Percentiles rank a stretch among this genome's conserved stretches.
Evolutionary conservation across 2,329 filamentous ascomycete species (phyloP).

Genomic region (Microsporum canis): DNA sequence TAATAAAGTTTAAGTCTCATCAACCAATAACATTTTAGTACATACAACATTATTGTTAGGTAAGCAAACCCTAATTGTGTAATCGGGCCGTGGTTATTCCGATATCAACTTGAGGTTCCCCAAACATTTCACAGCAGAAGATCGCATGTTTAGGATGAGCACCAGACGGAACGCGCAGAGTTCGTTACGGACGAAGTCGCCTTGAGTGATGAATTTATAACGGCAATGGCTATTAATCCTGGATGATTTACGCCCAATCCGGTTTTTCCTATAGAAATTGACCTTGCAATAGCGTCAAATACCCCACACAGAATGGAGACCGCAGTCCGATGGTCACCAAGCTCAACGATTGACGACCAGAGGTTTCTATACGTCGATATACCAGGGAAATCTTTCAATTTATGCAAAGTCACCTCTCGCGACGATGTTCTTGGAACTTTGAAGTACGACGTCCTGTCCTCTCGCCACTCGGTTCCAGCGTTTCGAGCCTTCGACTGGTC

Average conservation of each 20-base stretch:
- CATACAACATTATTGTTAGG: background rate
- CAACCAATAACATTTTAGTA: background rate
- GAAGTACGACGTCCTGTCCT: conserved; percentile 43
- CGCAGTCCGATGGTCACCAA: conserved; percentile 53
- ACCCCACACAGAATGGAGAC: conserved; percentile 39
- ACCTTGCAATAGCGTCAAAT: background rate
- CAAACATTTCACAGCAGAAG: background rate
- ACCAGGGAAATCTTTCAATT: conserved; percentile 45
- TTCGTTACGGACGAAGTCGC: background rate
- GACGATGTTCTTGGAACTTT: conserved; percentile 28
- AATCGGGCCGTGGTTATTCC: background rate
- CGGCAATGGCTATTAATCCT: conserved; percentile 7
- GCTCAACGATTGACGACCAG: conserved; percentile 41
- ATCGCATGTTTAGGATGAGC: background rate
- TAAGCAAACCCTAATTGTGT: background rate
- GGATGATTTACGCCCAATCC: background rate
- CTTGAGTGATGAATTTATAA: background rate
- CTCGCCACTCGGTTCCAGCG: conserved; percentile 45
- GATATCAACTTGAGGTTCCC: background rate
- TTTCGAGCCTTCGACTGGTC: conserved; percentile 59
- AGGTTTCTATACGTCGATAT: conserved; percentile 54
- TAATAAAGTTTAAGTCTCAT: background rate
- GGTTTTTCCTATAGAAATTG: background rate
- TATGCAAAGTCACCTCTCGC: conserved; percentile 41
- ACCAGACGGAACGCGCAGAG: background rate